Evolutionary conservation across 2,329 filamentous ascomycete species (phyloP), one percentile per base, ranked within the genome.

Genomic region (Pyrenochaeta sp.): DNA sequence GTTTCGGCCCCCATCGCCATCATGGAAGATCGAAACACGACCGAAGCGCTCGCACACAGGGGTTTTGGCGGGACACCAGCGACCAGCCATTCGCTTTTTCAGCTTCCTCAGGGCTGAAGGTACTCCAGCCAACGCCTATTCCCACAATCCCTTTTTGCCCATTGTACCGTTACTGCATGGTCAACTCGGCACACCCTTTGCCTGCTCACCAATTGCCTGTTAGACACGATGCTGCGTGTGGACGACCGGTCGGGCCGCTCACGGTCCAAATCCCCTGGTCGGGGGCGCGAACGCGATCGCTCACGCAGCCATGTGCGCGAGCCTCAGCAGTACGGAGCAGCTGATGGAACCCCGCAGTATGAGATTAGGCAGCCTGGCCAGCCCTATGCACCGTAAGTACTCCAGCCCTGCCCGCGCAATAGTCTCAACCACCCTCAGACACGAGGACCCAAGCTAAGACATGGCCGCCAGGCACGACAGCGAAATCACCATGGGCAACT

Each of bases 401-500:
- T 41, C 30, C 23, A 29, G 38, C 21, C 22, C 32, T 24, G 22
- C 31, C 14, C 27, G 32, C 40, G 13, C 14, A 20, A 14, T 24
- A 27, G 29, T 34, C 22, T 46, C 35, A 30, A 36, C 27, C 31
- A 30, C 13, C 35, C 32, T 26, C 37, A 34, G 47, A 48, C 27
- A 44, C 7, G 26, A 39, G 22, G n/a, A n/a, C n/a, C n/a, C n/a
- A n/a, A 48, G 54, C 65, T 67, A 58, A 68, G 52, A 60, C 36
- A 68, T 68, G 65, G 61, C 61, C 31, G 35, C 58, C 51, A 70
- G 66, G 56, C 56, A 58, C 18, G 44, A 46, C 22, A 54, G 45
- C 44, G 58, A 67, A 31, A 68, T 74, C 22, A 74, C 72, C 35
- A 76, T 75, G 72, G 74, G 74, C 36, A 72, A 68, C 40, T 77